phyloP scores from a whole-genome alignment of 768 basidiomycete genomes.

The Galerina sulciceps region DNA sequence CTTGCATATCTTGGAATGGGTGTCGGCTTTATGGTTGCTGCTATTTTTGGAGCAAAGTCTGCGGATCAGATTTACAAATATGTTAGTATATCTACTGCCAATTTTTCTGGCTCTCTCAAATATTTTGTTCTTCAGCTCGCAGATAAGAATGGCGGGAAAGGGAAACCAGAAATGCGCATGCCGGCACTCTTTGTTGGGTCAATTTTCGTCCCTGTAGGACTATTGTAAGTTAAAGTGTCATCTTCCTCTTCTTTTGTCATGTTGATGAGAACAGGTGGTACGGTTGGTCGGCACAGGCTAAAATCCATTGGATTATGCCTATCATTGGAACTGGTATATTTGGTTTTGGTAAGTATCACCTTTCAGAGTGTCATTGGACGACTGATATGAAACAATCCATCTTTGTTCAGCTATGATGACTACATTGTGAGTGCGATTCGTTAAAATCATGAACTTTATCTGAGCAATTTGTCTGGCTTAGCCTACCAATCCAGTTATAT shows the following conservation, averaged over 20 bases:
- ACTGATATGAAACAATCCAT: no score
- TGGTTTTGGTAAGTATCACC: conserved; percentile 41
- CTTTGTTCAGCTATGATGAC: conserved; percentile 49
- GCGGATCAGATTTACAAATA: conserved; percentile 52
- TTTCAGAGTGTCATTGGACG: no score
- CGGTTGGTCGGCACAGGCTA: conserved; percentile 80
- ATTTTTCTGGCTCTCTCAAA: neutral
- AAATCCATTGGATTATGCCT: conserved; percentile 78
- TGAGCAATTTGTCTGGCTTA: conserved; percentile 22
- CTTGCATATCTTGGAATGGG: conserved; percentile 59
- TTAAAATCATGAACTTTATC: neutral
- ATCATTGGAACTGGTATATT: conserved; percentile 66
- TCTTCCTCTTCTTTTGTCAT: neutral
- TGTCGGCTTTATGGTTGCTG: conserved; percentile 54
- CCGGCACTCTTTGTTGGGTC: conserved; percentile 75
- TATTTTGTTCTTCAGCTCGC: conserved; percentile 41
- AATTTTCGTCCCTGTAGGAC: conserved; percentile 67
- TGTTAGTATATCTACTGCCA: conserved; percentile 31
- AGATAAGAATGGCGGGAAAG: conserved; percentile 60
- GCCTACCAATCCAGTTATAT: conserved; percentile 71
- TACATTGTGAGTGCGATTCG: conserved; percentile 48
- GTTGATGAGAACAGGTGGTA: conserved; percentile 56
- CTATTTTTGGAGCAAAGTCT: conserved; percentile 51
- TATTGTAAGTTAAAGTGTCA: conserved; percentile 51
- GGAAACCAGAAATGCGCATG: conserved; percentile 77